Evolutionary conservation across 2,329 filamentous ascomycete species (phyloP).

Genomic region (Verticillium nonalfalfae): DNA sequence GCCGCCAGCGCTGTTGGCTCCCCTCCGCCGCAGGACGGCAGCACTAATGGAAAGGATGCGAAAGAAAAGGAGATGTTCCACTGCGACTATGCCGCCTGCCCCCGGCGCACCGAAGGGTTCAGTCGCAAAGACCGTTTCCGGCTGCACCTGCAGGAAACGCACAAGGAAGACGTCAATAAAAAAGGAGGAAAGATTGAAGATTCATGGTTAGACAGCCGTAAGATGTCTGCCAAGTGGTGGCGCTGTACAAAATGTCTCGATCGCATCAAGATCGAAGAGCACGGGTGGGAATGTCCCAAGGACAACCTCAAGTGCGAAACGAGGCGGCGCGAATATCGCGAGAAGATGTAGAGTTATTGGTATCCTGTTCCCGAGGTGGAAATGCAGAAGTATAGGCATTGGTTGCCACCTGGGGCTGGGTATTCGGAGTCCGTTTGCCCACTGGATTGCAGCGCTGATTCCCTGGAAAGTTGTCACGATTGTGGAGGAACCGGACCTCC

Average conservation of each 20-base stretch:
- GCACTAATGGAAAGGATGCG: constrained; percentile 10
- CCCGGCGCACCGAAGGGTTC: constrained; percentile 38
- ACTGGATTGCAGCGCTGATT: neutral
- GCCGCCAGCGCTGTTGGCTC: neutral
- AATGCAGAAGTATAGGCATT: neutral
- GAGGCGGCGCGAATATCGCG: constrained; percentile 11
- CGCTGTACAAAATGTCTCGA: constrained; percentile 46
- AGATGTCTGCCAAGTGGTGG: constrained; percentile 41
- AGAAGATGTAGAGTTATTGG: constrained; percentile 3
- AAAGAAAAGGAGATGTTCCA: constrained; percentile 31
- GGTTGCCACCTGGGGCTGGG: neutral
- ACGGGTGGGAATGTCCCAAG: constrained; percentile 36
- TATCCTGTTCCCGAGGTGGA: neutral
- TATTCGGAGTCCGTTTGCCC: neutral
- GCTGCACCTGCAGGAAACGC: constrained; percentile 48
- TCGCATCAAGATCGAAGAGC: constrained; percentile 31
- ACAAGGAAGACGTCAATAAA: constrained; percentile 47
- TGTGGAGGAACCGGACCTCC: neutral
- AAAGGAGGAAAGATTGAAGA: constrained; percentile 27
- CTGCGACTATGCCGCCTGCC: constrained; percentile 47
- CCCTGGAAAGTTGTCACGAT: neutral
- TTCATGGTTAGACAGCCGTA: constrained; percentile 31
- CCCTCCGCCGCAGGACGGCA: constrained; percentile 3
- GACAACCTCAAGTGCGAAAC: constrained; percentile 10
- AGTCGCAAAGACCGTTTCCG: constrained; percentile 49